These are phyloP conservation scores for Aspergillus versicolor DNA, from an alignment of 2,329 filamentous ascomycete species.

Conservation along the genomic window DNA sequence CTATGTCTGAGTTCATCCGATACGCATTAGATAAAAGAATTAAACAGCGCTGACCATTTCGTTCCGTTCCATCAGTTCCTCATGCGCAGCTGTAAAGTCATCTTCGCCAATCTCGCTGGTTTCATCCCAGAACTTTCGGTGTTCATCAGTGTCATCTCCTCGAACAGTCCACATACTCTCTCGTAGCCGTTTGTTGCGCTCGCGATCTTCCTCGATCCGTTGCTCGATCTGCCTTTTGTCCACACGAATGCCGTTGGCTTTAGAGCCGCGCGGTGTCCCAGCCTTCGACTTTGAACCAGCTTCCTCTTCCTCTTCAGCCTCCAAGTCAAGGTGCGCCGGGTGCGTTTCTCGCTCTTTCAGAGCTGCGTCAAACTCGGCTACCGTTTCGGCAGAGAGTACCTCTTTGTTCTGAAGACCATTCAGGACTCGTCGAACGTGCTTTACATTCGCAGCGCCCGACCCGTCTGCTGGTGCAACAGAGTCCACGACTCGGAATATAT, in stretches of 20 bases:
- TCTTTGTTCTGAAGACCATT: conserved; percentile 67
- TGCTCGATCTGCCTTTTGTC: conserved; percentile 93
- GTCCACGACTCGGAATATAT: conserved; percentile 88
- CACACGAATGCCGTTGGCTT: conserved; percentile 51
- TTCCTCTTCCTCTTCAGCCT: conserved; percentile 32
- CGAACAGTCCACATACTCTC: conserved; percentile 93
- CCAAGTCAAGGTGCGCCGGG: conserved; percentile 54
- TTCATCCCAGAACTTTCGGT: conserved; percentile 81
- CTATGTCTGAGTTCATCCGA: background rate
- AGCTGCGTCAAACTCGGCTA: conserved; percentile 77
- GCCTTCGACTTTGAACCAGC: conserved; percentile 25
- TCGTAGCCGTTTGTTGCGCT: conserved; percentile 85
- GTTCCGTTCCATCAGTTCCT: conserved; percentile 64
- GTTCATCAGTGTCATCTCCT: conserved; percentile 65
- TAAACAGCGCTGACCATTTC: conserved; percentile 39
- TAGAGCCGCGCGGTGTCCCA: conserved; percentile 28
- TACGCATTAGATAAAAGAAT: background rate
- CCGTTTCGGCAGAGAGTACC: conserved; percentile 72
- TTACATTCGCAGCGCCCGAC: conserved; percentile 87
- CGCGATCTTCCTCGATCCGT: conserved; percentile 92
- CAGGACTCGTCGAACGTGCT: conserved; percentile 81
- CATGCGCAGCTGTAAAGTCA: conserved; percentile 72
- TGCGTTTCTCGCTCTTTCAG: conserved; percentile 75
- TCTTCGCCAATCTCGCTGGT: conserved; percentile 84
- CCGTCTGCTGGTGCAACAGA: conserved; percentile 85